These are phyloP conservation scores for Acrodontium crateriforme DNA, from an alignment of 2,329 filamentous ascomycete species.

Conservation along the genomic window DNA sequence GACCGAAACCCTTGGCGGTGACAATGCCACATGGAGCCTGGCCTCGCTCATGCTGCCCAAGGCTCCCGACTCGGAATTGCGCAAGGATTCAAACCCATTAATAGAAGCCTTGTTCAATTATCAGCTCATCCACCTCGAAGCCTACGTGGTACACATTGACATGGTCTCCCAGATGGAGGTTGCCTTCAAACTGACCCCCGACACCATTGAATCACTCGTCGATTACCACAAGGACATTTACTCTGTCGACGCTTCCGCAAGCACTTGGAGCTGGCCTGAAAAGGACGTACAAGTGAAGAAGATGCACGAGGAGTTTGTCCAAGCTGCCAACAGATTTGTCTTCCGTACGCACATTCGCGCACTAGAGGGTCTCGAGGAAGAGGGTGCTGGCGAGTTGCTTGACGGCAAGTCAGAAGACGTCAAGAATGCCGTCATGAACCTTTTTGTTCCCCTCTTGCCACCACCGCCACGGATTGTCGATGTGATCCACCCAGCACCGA, in stretches of 20 bases:
- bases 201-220: slow-evolving; percentile 84
- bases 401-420: slow-evolving; percentile 87
- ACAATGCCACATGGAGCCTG: slow-evolving; percentile 87
- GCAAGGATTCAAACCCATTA: slow-evolving; percentile 66
- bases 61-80: slow-evolving; percentile 70
- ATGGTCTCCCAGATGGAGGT: slow-evolving; percentile 97
- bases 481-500: slow-evolving; percentile 69
- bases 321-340: slow-evolving; percentile 94
- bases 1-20: slow-evolving; percentile 80
- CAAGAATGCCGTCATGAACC: slow-evolving; percentile 67
- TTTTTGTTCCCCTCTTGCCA: slow-evolving; percentile 75
- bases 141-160: slow-evolving; percentile 97
- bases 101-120: slow-evolving; percentile 85
- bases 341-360: slow-evolving; percentile 80
- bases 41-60: slow-evolving; percentile 88
- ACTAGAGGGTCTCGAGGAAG: slow-evolving; percentile 90
- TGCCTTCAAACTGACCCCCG: slow-evolving; percentile 89
- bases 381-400: slow-evolving; percentile 84
- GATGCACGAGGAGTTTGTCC: slow-evolving; percentile 89
- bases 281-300: slow-evolving; percentile 96
- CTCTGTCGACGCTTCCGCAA: slow-evolving; percentile 77
- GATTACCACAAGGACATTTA: slow-evolving; percentile 95
- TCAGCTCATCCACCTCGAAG: slow-evolving; percentile 83
- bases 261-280: slow-evolving; percentile 87
- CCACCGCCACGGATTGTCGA: slow-evolving; percentile 83